Base-by-base conservation (phyloP, 139 green algal species). In the Limnomonas spitsbergensis region DNA sequence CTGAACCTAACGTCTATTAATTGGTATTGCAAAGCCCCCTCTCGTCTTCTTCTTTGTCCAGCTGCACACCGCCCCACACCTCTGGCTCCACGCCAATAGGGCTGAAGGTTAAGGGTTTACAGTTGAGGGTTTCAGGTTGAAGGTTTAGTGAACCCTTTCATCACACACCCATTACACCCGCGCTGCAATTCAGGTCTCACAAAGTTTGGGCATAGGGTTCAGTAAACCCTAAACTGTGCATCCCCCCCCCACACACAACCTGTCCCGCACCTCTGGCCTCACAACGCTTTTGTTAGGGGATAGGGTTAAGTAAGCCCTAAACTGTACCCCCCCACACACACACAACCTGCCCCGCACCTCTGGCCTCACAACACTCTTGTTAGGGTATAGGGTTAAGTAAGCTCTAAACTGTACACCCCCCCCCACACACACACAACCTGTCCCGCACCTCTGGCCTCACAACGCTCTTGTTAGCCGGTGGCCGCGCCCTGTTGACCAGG, bases 371-470 rank as follows among this genome's bases (percentile, higher is more conserved):
- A 34, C 29, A 9, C 14, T 32, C 56, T 70, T 38, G 24, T 37
- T 9, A 20, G 29, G 20, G 47, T 20, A 29, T 61, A 14, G 14
- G 20, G 14, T 61, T 14, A 61, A 29, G 14, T 61, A 14, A 61
- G 14, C 20, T 20, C 20, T 61, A 61, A 20, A 14, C 14, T 20
- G 14, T 61, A 14, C 20, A 61, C 14, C 14, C 47, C 47, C 20
- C 47, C 47, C 20, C 47, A 20, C 47, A 61, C 47, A 61, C 14
- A 14, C 47, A 61, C 47, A 61, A 61, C 14, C 47, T 61, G 7
- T 70, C 56, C n/a, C 56, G 9, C 56, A 70, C 56, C 56, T 70
- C 56, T 38, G 56, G 56, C 9, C 56, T 24, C n/a, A 70, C 4
- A 7, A 70, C 24, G 29, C 14, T 32, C 29, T 70, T 70, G 4